Evolutionary conservation across 345 rosid genomes (phyloP), one percentile per base, ranked within the genome.

Genomic region (Gossypium anomalum): DNA sequence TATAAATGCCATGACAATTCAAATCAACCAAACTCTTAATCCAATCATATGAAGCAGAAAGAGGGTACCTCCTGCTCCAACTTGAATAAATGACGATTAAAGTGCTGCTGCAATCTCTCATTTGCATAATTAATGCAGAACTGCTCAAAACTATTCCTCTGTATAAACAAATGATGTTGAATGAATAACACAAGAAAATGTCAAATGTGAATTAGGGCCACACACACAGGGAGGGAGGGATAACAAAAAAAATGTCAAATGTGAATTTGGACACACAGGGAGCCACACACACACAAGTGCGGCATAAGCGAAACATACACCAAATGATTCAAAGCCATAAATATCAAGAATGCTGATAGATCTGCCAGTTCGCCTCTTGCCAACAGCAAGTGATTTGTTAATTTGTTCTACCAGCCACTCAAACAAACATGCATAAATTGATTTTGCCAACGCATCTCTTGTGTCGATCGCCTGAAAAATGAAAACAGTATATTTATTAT

Each of bases 81-180:
- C 89, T 93, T 95, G 90, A 95, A 95, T 38, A 95, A 81, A 80
- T 95, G 99, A 63, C 97, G 98, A 77, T 93, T 95, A 77, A 95
- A 95, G 78, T 95, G 99, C 81, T 95, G 99, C 84, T 93, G 98
- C 82, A 94, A 78, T 85, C 98, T 92, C 88, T 94, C 98, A 82
- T 94, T 94, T 59, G 98, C 98, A 86, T 94, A 94, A 79, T 94
- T 94, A 82, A 94, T 94, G 84, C 98, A 94, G 74, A 94, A 94
- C 81, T 95, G 99, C 89, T 95, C 99, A 81, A 95, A 95, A 82
- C 99, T 95, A 84, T 95, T 95, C 75, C 89, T 91, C 99, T 95
- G 92, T 87, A 84, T n/a, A 83, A 75, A 76, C 23, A 74, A 56
- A 65, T 11, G 69, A 78, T 47, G 68, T 60, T 4, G 59, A 47